Percentiles rank a stretch among this genome's conserved stretches.
Conservation (phyloP, 129 eudicot genomes). For the Flaveria linearis region DNA sequence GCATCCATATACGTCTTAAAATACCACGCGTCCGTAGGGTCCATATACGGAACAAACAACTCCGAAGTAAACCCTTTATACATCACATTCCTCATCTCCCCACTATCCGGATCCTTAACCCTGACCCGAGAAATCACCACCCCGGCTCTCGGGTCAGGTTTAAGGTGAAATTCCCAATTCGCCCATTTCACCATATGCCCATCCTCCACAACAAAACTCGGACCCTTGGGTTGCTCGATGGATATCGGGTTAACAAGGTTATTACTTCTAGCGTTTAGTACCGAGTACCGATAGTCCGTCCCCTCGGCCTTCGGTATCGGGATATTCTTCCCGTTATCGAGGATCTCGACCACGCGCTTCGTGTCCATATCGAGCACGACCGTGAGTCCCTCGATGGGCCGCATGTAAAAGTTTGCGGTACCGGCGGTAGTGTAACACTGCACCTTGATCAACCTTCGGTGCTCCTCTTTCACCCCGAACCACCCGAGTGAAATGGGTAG, state of each 20-base stretch:
- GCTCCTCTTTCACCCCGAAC: conserved; percentile 75
- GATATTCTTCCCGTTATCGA: conserved; percentile 58
- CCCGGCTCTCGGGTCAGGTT: conserved; percentile 94
- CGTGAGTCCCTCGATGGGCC: conserved; percentile 92
- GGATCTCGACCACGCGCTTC: conserved; percentile 60
- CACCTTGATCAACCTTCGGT: conserved; percentile 69
- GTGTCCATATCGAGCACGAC: conserved; percentile 81
- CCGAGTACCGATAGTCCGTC: conserved; percentile 79
- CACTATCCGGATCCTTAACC: conserved; percentile 62
- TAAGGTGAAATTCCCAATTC: conserved; percentile 93
- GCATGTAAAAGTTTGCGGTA: conserved; percentile 89
- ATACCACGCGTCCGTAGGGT: conserved; percentile 94
- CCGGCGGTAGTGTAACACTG: conserved; percentile 74
- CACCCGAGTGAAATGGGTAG: conserved; percentile 86
- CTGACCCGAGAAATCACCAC: conserved; percentile 71
- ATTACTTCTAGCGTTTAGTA: conserved; percentile 40
- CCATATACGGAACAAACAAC: conserved; percentile 98
- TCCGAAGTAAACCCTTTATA: conserved; percentile 88
- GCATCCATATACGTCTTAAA: conserved; percentile 99
- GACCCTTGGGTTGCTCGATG: conserved; percentile 93
- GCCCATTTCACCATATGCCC: conserved; percentile 88
- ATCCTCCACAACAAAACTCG: conserved; percentile 64
- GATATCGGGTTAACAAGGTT: conserved; percentile 81
- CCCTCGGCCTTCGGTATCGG: conserved; percentile 83
- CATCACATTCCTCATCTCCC: conserved; percentile 78